Percentiles rank a stretch among this genome's conserved stretches.
These are phyloP conservation scores for Nelumbo lutea DNA, from an alignment of 164 flowering plant species.

Conservation along the genomic window DNA sequence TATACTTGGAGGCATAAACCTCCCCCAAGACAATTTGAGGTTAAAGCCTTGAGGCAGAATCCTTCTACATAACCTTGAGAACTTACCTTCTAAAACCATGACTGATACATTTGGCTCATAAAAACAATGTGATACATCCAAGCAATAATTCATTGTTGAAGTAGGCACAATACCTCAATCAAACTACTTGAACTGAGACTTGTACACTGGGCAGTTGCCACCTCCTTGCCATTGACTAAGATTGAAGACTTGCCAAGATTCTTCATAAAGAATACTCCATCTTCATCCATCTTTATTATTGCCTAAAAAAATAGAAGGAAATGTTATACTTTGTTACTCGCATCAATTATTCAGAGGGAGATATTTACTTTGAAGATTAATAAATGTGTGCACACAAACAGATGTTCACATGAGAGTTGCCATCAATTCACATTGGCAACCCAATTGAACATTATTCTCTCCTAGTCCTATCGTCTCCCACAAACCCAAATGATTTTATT, in stretches of 20 bases:
- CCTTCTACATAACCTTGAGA: not conserved
- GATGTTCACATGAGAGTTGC: not conserved
- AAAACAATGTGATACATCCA: not conserved
- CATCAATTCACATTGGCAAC: no score
- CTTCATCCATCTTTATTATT: constrained; percentile 54
- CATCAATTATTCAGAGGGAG: not conserved
- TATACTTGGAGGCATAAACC: not conserved
- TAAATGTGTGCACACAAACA: not conserved
- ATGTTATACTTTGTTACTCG: not conserved
- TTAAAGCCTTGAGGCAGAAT: not conserved
- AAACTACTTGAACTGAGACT: constrained; percentile 54
- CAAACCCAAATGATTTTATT: no score
- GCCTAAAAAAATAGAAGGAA: constrained; percentile 42
- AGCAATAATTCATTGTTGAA: not conserved
- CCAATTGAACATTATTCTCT: no score
- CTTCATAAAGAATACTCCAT: constrained; percentile 60
- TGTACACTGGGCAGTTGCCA: constrained; percentile 38
- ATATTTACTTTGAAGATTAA: not conserved
- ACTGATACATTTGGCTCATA: not conserved
- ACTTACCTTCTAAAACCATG: not conserved
- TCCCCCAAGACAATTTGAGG: not conserved
- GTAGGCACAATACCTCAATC: constrained; percentile 62
- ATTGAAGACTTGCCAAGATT: constrained; percentile 60
- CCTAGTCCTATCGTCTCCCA: no score
- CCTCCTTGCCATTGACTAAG: constrained; percentile 55